A percentile compares a stretch with the other conserved stretches of the same genome.
These are phyloP conservation scores for Phoma sp. DNA, from an alignment of 2,329 filamentous ascomycete species.

Conservation along the genomic window DNA sequence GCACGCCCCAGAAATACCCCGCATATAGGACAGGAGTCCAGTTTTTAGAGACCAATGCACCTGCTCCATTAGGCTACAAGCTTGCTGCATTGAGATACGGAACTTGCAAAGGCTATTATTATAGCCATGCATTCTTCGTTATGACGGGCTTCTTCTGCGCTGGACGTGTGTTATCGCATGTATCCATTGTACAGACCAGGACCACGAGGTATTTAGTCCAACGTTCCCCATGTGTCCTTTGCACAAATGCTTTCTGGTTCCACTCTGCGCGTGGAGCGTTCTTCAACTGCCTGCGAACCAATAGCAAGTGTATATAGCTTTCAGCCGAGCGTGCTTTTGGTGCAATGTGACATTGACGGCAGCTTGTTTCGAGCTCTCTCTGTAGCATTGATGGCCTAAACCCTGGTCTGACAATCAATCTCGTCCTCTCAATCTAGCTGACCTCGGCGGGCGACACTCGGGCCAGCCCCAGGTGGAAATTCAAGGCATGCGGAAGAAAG, in stretches of 20 bases:
- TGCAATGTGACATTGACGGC: conserved; percentile 2
- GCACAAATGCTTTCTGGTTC: neutral
- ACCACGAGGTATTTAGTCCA: conserved; percentile 8
- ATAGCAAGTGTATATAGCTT: neutral
- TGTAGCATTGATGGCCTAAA: neutral
- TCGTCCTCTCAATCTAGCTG: too few species aligned
- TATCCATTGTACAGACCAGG: neutral
- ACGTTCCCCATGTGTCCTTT: neutral
- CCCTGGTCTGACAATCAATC: neutral
- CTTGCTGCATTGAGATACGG: conserved; percentile 12
- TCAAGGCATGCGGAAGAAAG: conserved; percentile 41
- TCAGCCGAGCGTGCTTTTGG: neutral
- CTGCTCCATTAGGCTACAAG: conserved; percentile 27
- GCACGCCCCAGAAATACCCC: neutral
- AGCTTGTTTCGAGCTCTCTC: neutral
- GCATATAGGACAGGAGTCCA: neutral
- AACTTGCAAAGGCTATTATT: neutral
- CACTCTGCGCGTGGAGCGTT: neutral
- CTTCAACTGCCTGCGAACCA: neutral
- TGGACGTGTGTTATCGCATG: neutral
- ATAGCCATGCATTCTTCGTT: conserved; percentile 11
- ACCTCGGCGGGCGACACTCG: neutral
- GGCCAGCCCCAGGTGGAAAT: neutral
- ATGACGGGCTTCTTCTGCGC: conserved; percentile 3
- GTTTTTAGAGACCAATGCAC: conserved; percentile 16